A percentile compares a stretch with the other conserved stretches of the same genome.
Conservation (phyloP, 2,329 filamentous ascomycete species). For the Myriosclerotinia curreyana region DNA sequence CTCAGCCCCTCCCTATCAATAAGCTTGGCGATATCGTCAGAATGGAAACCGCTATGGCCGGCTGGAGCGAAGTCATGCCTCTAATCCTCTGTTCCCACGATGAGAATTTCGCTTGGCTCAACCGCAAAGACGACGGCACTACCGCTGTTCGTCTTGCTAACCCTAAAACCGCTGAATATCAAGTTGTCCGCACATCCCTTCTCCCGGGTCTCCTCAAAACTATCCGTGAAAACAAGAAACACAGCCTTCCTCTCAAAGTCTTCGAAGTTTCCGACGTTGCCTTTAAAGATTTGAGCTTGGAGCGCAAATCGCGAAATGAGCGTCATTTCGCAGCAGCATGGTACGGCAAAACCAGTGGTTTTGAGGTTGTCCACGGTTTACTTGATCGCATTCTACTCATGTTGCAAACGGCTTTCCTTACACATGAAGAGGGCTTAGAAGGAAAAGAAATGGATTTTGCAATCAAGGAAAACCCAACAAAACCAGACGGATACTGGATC, state of each 20-base stretch:
- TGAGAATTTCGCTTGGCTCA: conserved; percentile 96
- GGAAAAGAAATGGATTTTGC: conserved; percentile 52
- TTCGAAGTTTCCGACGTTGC: conserved; percentile 90
- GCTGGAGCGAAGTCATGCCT: conserved; percentile 95
- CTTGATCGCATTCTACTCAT: conserved; percentile 90
- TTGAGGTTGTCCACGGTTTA: conserved; percentile 92
- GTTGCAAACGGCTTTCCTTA: conserved; percentile 80
- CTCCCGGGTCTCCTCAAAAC: conserved; percentile 90
- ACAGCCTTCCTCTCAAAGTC: conserved; percentile 84
- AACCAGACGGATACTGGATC: conserved; percentile 84
- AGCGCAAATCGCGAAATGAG: conserved; percentile 89
- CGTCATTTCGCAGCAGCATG: conserved; percentile 93
- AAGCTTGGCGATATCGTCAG: conserved; percentile 92
- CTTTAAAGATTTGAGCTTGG: conserved; percentile 77
- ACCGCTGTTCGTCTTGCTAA: conserved; percentile 84
- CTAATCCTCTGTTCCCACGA: conserved; percentile 96
- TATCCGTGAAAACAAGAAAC: conserved; percentile 87
- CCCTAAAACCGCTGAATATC: conserved; percentile 90
- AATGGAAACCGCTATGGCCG: conserved; percentile 84
- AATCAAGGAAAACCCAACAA: conserved; percentile 52
- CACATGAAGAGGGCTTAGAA: conserved; percentile 65
- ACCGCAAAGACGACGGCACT: conserved; percentile 80
- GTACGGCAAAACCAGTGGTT: conserved; percentile 91
- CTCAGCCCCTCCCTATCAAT: conserved; percentile 84
- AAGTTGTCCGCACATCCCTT: conserved; percentile 83